Evolutionary conservation across 2,329 filamentous ascomycete species (phyloP).

Genomic region (Diaporthe australafricana): DNA sequence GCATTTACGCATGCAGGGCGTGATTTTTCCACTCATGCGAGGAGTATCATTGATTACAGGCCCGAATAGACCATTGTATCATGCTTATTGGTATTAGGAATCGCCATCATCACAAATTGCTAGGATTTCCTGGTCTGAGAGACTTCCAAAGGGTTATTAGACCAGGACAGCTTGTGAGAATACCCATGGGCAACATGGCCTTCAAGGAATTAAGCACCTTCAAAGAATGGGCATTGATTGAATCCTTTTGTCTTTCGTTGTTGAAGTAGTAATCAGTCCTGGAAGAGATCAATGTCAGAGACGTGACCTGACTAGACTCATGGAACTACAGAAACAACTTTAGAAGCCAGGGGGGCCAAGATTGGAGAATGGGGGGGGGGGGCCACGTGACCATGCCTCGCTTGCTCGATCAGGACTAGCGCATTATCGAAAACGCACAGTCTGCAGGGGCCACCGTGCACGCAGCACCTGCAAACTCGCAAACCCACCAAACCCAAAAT

Average conservation of each 20-base stretch:
- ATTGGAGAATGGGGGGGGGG: no score
- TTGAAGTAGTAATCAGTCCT: no score
- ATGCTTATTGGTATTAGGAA: neutral
- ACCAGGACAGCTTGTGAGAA: no score
- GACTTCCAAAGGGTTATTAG: no score
- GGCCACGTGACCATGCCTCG: constrained; percentile 18
- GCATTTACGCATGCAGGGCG: neutral
- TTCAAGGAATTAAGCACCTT: no score
- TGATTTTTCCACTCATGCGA: constrained; percentile 6
- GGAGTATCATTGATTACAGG: neutral
- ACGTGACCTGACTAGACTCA: neutral
- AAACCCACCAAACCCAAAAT: constrained; percentile 36
- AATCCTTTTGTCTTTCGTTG: no score
- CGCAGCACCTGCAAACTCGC: constrained; percentile 17
- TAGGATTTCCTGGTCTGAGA: no score
- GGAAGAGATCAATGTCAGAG: no score
- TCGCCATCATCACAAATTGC: no score
- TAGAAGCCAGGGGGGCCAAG: neutral
- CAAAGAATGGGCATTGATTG: no score
- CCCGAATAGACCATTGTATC: no score
- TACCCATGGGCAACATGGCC: no score
- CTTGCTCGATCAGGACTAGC: neutral
- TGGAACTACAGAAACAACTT: neutral
- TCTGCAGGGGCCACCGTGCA: neutral
- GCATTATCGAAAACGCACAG: neutral